Evolutionary conservation across 148 eudicot species (phyloP).

Genomic region (Chenopodium formosanum): DNA sequence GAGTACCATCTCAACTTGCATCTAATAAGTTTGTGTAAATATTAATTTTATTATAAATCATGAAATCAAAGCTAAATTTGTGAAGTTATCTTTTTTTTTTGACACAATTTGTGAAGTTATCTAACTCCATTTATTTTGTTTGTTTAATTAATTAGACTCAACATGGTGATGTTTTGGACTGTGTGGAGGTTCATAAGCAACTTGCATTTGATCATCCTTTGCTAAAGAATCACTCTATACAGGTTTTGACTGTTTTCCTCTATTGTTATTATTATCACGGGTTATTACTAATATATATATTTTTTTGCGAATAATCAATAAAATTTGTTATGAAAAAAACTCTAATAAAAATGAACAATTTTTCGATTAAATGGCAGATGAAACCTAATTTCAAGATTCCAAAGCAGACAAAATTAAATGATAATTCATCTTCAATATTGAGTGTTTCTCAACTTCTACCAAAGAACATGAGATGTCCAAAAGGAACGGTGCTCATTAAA

Average conservation of each 20-base stretch:
- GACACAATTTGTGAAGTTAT: no score
- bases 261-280: no score
- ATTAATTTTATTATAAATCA: no score
- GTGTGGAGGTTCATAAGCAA: slow-evolving; percentile 28
- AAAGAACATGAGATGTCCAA: slow-evolving; percentile 16
- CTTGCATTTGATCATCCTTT: slow-evolving; percentile 23
- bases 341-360: background rate
- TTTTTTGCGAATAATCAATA: no score
- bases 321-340: background rate
- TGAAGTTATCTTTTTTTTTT: no score
- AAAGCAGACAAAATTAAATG: background rate
- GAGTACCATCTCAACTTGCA: background rate
- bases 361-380: slow-evolving; percentile 4
- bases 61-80: no score
- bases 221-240: slow-evolving; percentile 28
- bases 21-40: no score
- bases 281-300: no score
- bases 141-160: background rate
- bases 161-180: slow-evolving; percentile 28
- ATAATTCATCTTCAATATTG: background rate
- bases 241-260: background rate
- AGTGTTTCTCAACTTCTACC: slow-evolving; percentile 5
- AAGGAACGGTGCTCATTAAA: slow-evolving; percentile 21
- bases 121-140: background rate
- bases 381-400: slow-evolving; percentile 11